Conservation (phyloP, 2,329 filamentous ascomycete species). For the Drechslerella dactyloides region DNA sequence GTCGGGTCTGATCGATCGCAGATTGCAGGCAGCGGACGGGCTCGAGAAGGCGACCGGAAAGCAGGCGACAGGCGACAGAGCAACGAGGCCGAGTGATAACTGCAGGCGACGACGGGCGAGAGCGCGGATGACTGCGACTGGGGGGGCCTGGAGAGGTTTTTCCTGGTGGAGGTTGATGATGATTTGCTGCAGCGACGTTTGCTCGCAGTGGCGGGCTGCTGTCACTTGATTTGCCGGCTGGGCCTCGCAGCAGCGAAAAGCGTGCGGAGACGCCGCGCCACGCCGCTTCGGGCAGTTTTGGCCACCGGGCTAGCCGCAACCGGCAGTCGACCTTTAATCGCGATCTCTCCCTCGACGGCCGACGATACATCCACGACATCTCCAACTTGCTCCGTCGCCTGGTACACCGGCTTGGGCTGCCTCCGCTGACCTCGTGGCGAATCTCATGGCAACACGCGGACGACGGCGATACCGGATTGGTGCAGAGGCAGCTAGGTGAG, state of each 20-base stretch:
- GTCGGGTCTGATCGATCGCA: constrained; percentile 4
- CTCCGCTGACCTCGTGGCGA: too few relatives aligned
- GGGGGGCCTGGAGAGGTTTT: too few relatives aligned
- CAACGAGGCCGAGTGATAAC: constrained; percentile 3
- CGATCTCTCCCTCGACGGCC: too few relatives aligned
- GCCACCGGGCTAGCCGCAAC: too few relatives aligned
- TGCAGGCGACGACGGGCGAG: constrained; percentile 15
- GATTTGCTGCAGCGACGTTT: constrained; percentile 46
- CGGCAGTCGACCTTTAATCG: too few relatives aligned
- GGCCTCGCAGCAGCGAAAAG: neutral
- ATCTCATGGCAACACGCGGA: too few relatives aligned
- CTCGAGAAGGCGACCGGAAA: constrained; percentile 33
- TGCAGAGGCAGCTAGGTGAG: too few relatives aligned
- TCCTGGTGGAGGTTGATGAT: constrained; percentile 41
- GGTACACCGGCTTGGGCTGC: too few relatives aligned
- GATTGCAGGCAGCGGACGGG: constrained; percentile 25
- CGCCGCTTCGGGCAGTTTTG: too few relatives aligned
- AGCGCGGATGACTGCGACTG: constrained; percentile 26
- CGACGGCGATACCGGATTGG: too few relatives aligned
- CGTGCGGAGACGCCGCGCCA: constrained; percentile 11
- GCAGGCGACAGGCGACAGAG: constrained; percentile 11
- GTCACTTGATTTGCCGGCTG: constrained; percentile 47
- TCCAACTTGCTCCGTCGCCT: too few relatives aligned
- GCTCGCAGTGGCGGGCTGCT: constrained; percentile 12
- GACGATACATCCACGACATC: too few relatives aligned